Evolutionary conservation across 176 grass and related monocot genomes (phyloP), one percentile per base, ranked within the genome.

Genomic region (Cocos nucifera): DNA sequence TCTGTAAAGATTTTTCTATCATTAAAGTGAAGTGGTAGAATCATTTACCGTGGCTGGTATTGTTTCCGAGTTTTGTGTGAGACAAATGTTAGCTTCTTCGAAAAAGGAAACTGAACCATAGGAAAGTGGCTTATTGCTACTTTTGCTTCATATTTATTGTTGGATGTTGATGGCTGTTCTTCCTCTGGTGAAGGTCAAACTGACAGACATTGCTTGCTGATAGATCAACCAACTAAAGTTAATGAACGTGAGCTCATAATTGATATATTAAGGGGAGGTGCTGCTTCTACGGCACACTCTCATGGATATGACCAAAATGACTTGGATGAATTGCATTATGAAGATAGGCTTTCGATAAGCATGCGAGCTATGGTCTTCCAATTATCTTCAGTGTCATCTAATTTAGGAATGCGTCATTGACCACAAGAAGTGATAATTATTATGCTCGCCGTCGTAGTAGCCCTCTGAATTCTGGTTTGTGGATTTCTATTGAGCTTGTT

Each of bases 401-500:
- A 69, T 68, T 66, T 53, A 73, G 75, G 17, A 78, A 70, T 26
- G 30, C 63, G 70, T 82, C 82, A 63, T 69, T 77, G 23, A 67
- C 59, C n/a, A 81, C 82, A 77, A 76, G 79, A 77, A 75, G 62
- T 56, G 82, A 81, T 58, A 86, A 51, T 63, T 77, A 82, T 77
- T 77, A 82, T 77, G 76, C 54, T 54, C 79, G 79, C 5, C 66
- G 67, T 62, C 87, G 67, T 21, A 82, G 93, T 69, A 98, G 81
- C 78, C 87, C 83, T 63, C 74, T 92, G 70, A 92, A 92, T 74
- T 98, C 93, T 85, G 93, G 93, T 63, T 67, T 98, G 25, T 98
- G 93, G 93, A 92, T 98, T 73, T 88, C 81, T 19, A 64, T 98
- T 75, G 87, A 98, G 81, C 86, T 92, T 35, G 74, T 92, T 4